phyloP scores from a whole-genome alignment of 2,329 filamentous ascomycete species.

The Trichoderma aggressivum region DNA sequence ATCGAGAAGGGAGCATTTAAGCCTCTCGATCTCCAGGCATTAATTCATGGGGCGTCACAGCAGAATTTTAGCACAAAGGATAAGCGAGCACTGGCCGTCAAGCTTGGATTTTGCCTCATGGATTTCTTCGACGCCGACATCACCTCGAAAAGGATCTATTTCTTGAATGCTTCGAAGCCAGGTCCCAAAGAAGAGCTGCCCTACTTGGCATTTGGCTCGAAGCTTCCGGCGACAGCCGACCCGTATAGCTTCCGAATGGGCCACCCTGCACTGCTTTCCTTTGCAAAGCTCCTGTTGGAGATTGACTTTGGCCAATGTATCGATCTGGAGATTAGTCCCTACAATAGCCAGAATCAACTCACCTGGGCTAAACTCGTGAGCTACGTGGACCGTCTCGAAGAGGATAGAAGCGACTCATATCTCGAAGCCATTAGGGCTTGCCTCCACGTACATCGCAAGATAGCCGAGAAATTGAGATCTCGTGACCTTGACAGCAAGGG shows the following conservation, averaged over 20 bases:
- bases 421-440: slow-evolving; percentile 8
- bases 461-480: neutral
- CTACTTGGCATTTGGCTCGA: slow-evolving; percentile 1
- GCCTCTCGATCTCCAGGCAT: neutral
- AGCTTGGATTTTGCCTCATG: slow-evolving; percentile 18
- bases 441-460: slow-evolving; percentile 4
- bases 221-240: neutral
- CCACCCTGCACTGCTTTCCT: neutral
- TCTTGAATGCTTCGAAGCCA: neutral
- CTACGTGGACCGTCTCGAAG: neutral
- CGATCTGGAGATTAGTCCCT: neutral
- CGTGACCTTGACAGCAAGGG: neutral
- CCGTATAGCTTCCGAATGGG: neutral
- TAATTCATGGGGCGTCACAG: neutral
- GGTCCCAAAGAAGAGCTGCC: neutral
- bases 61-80: slow-evolving; percentile 1
- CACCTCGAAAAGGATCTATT: slow-evolving; percentile 8
- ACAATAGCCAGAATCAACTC: neutral
- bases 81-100: slow-evolving; percentile 16
- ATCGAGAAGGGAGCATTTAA: slow-evolving; percentile 13
- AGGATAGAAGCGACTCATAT: slow-evolving; percentile 15
- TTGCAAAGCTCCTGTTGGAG: neutral
- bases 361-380: neutral
- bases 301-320: neutral
- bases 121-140: slow-evolving; percentile 20